A percentile compares a stretch with the other conserved stretches of the same genome.
Evolutionary conservation across 345 rosid genomes (phyloP).

Genomic region (Ailanthus altissimus): DNA sequence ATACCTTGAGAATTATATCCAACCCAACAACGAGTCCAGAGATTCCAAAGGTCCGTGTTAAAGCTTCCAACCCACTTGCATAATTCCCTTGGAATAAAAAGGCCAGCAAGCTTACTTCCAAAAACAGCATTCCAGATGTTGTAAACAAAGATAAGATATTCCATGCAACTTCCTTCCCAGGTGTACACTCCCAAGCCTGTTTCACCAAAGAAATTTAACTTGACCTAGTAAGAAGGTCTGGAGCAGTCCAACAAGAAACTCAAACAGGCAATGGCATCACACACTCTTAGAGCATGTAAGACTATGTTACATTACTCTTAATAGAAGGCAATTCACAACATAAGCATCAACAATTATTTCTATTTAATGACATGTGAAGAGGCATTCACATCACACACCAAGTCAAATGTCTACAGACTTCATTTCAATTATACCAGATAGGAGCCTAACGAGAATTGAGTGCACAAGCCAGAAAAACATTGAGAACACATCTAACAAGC

Average conservation of each 20-base stretch:
- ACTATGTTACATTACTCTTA: background rate
- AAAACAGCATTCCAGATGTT: slow-evolving; percentile 85
- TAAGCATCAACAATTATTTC: background rate
- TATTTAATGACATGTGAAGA: background rate
- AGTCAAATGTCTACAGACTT: background rate
- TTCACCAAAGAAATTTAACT: slow-evolving; percentile 10
- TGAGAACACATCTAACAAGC: background rate
- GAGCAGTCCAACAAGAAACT: background rate
- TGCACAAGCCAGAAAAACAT: background rate
- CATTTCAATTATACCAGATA: background rate
- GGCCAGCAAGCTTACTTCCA: slow-evolving; percentile 96
- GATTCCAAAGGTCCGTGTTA: slow-evolving; percentile 73
- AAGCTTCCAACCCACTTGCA: slow-evolving; percentile 71
- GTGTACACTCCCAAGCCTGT: slow-evolving; percentile 84
- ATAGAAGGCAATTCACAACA: background rate
- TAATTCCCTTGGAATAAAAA: slow-evolving; percentile 88
- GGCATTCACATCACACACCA: background rate
- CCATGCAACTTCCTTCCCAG: slow-evolving; percentile 82
- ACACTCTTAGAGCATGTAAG: background rate
- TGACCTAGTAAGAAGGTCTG: background rate
- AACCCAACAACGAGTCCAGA: slow-evolving; percentile 73
- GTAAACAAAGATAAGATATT: slow-evolving; percentile 75
- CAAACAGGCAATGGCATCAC: background rate
- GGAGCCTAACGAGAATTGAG: background rate
- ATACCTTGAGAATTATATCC: slow-evolving; percentile 88